phyloP scores from a whole-genome alignment of 2,329 filamentous ascomycete species.

The Cordyceps militaris region DNA sequence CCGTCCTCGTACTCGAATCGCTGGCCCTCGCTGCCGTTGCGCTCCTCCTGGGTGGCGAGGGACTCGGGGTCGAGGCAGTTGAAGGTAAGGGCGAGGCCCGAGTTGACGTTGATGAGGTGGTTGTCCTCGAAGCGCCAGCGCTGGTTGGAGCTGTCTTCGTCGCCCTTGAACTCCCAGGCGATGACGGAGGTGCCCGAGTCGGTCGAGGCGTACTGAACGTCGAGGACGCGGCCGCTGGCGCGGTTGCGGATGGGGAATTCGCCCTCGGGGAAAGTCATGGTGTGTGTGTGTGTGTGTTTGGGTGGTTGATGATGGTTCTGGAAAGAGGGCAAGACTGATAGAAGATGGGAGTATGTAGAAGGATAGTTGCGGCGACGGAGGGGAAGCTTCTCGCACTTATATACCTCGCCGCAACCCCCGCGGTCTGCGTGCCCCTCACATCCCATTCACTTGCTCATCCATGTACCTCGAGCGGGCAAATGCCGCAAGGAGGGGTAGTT shows the following conservation, averaged over 20 bases:
- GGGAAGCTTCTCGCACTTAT: neutral
- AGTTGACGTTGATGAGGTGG: neutral
- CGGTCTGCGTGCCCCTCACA: neutral
- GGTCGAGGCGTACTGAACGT: neutral
- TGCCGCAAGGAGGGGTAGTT: neutral
- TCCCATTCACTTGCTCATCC: neutral
- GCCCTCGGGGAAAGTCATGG: constrained; percentile 3
- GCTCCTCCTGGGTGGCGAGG: neutral
- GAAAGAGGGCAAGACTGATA: neutral
- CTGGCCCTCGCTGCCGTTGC: neutral
- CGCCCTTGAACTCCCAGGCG: neutral
- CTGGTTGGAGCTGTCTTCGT: constrained; percentile 3
- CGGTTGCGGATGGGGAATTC: constrained; percentile 3
- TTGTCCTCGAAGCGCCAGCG: neutral
- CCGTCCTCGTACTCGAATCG: neutral
- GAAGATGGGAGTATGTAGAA: neutral
- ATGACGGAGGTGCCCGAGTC: neutral
- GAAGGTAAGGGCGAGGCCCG: neutral
- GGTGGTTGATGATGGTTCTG: neutral
- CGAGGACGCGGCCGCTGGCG: neutral
- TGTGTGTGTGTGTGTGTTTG: neutral
- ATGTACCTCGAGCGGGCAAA: neutral
- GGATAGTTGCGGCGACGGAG: neutral
- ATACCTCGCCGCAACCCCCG: neutral
- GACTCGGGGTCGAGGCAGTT: neutral